phyloP scores from a whole-genome alignment of 164 flowering plant species.

The Liquidambar formosana region DNA sequence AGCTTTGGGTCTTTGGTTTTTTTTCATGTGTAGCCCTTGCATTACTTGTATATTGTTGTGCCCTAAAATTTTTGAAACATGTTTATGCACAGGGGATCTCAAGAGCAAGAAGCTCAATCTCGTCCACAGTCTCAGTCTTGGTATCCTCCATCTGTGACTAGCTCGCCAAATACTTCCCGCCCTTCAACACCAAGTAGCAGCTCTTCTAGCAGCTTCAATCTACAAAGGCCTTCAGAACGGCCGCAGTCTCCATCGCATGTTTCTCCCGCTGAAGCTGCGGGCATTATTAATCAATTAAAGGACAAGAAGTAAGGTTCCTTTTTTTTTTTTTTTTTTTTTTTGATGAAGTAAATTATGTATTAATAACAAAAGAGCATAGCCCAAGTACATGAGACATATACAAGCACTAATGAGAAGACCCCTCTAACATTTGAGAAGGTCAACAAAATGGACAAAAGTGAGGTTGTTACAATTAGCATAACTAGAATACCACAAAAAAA shows the following conservation, averaged over 20 bases:
- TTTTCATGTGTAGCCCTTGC: not conserved
- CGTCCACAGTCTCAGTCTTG: conserved; percentile 61
- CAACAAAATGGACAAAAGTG: too few relatives aligned
- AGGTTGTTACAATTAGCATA: too few relatives aligned
- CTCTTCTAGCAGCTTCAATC: conserved; percentile 41
- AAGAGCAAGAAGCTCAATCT: conserved; percentile 60
- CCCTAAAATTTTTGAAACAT: not conserved
- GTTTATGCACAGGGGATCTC: conserved; percentile 60
- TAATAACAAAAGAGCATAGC: too few relatives aligned
- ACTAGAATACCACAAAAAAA: too few relatives aligned
- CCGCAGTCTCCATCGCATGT: conserved; percentile 50
- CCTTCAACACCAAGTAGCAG: conserved; percentile 60
- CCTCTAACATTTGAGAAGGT: too few relatives aligned
- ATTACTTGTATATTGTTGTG: not conserved
- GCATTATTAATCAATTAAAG: conserved; percentile 57
- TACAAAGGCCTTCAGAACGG: conserved; percentile 48
- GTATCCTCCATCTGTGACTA: conserved; percentile 64
- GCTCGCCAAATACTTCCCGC: conserved; percentile 60
- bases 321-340: too few relatives aligned
- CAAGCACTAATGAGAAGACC: too few relatives aligned
- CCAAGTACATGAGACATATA: too few relatives aligned
- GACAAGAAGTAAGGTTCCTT: conserved; percentile 63
- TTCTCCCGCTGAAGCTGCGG: conserved; percentile 87
- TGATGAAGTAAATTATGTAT: too few relatives aligned
- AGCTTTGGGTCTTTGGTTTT: not conserved